These are phyloP conservation scores for Perkinsus marinus DNA, from an alignment of 169 alveolate species.

Conservation along the genomic window DNA sequence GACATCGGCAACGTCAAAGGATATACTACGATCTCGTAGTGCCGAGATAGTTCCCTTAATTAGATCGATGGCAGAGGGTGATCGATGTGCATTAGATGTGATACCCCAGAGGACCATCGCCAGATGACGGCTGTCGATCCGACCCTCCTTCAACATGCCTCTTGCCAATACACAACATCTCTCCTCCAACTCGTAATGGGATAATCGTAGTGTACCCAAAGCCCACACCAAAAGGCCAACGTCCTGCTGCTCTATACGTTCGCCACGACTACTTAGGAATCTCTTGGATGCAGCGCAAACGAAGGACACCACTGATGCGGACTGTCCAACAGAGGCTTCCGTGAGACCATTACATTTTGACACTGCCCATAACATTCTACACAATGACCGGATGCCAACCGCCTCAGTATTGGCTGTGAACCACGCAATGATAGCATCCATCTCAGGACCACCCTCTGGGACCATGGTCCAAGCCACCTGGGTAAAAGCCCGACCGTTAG, in stretches of 20 bases:
- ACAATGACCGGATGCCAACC: background rate
- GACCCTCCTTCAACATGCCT: background rate
- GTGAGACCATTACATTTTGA: background rate
- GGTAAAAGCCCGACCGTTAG: background rate
- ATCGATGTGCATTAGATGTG: background rate
- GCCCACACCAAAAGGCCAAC: background rate
- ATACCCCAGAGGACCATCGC: background rate
- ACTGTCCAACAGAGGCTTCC: background rate
- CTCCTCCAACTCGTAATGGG: background rate
- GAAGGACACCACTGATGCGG: background rate
- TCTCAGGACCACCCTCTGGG: background rate
- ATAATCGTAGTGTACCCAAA: background rate
- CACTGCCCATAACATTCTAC: background rate
- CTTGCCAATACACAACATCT: background rate
- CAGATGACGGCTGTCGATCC: background rate
- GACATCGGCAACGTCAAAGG: background rate
- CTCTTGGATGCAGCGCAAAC: background rate
- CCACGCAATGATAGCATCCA: background rate
- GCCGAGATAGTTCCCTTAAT: background rate
- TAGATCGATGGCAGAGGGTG: background rate
- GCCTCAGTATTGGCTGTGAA: background rate
- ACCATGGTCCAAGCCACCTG: background rate
- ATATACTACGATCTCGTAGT: background rate
- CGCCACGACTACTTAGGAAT: background rate
- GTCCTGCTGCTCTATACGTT: background rate